phyloP scores from a whole-genome alignment of 805 yeast genomes.

The Ogataea henricii region DNA sequence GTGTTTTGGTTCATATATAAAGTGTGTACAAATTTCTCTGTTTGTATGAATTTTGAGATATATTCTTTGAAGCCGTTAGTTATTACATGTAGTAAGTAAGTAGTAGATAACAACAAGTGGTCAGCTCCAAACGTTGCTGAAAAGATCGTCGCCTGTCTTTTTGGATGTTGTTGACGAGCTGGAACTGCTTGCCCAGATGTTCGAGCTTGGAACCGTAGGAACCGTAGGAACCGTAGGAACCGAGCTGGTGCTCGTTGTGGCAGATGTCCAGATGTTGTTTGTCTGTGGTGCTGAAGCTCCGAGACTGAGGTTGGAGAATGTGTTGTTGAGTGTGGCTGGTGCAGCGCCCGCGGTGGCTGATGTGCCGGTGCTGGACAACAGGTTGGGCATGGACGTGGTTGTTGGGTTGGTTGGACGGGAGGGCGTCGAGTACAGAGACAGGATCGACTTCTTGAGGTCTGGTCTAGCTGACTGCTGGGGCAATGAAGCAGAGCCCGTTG shows the following conservation, averaged over 20 bases:
- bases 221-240: too few species aligned
- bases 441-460: slow-evolving; percentile 87
- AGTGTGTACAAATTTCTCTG: background rate
- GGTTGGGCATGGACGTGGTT: slow-evolving; percentile 17
- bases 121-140: slow-evolving; percentile 36
- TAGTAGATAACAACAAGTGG: too few species aligned
- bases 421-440: slow-evolving; percentile 80
- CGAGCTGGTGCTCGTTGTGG: slow-evolving; percentile 1
- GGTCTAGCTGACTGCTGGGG: slow-evolving; percentile 50
- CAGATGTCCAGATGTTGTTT: slow-evolving; percentile 1
- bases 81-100: too few species aligned
- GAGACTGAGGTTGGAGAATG: slow-evolving; percentile 9
- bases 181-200: slow-evolving; percentile 17
- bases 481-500: slow-evolving; percentile 6
- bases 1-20: background rate
- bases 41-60: background rate
- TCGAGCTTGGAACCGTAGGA: slow-evolving; percentile 6
- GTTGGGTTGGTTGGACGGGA: slow-evolving; percentile 20
- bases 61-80: background rate
- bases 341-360: background rate
- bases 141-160: slow-evolving; percentile 29
- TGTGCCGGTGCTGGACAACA: background rate
- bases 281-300: slow-evolving; percentile 1
- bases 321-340: slow-evolving; percentile 4
- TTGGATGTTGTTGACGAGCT: slow-evolving; percentile 9